phyloP scores from a whole-genome alignment of 257 asterid species.

The Haberlea rhodopensis region DNA sequence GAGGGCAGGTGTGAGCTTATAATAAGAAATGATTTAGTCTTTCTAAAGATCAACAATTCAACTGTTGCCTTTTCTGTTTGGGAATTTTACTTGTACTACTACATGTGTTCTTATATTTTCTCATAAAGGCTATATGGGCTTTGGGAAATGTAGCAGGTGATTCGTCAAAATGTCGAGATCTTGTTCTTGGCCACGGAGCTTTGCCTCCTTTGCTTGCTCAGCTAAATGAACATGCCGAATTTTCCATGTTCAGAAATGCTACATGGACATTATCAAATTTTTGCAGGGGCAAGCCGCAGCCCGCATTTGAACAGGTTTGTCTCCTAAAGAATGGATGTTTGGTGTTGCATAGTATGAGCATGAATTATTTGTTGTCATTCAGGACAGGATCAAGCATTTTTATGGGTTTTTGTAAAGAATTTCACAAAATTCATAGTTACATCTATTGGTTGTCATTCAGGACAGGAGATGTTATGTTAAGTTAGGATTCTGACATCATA shows the following conservation, averaged over 20 bases:
- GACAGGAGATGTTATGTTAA: neutral
- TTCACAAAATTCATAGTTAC: too few relatives aligned
- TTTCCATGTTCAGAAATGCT: slow-evolving; percentile 19
- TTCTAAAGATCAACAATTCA: neutral
- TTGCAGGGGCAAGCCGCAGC: slow-evolving; percentile 18
- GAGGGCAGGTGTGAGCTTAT: slow-evolving; percentile 23
- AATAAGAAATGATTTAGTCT: neutral
- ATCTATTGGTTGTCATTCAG: neutral
- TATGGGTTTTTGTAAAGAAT: neutral
- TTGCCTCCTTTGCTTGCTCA: slow-evolving; percentile 16
- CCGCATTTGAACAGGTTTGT: slow-evolving; percentile 18
- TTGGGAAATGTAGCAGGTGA: slow-evolving; percentile 18
- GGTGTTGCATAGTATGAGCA: too few relatives aligned
- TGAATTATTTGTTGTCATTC: too few relatives aligned
- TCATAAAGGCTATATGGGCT: slow-evolving; percentile 16
- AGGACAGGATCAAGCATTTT: too few relatives aligned
- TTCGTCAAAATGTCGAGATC: slow-evolving; percentile 6
- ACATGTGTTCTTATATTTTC: neutral
- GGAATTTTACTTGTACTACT: neutral
- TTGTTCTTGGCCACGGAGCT: slow-evolving; percentile 20
- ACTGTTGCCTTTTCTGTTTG: neutral
- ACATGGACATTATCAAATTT: slow-evolving; percentile 19
- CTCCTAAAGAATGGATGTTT: too few relatives aligned
- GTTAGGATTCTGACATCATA: neutral
- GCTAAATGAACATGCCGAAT: slow-evolving; percentile 10